A percentile compares a stretch with the other conserved stretches of the same genome.
These are phyloP conservation scores for Plasmodium vinckei DNA, from an alignment of 169 alveolate genomes.

Conservation along the genomic window DNA sequence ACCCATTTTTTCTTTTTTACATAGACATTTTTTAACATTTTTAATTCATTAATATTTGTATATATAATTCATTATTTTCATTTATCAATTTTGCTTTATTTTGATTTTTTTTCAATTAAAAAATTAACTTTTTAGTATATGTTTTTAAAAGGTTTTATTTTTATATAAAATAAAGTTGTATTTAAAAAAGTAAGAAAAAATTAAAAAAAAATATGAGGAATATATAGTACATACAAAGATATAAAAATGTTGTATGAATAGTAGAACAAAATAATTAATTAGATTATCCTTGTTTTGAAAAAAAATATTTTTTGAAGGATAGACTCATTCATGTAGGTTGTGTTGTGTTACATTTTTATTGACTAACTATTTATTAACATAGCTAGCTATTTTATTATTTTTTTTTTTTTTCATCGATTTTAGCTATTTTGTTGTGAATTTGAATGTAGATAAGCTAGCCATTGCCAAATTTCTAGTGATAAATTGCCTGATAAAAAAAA, in stretches of 20 bases:
- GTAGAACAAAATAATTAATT: too few species aligned
- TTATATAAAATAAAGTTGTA: not conserved
- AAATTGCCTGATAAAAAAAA: slow-evolving; percentile 21
- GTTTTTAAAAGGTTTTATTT: not conserved
- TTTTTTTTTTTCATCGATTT: too few species aligned
- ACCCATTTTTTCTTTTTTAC: not conserved
- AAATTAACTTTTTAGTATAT: not conserved
- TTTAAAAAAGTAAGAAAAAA: not conserved
- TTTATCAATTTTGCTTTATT: not conserved
- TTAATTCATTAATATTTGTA: not conserved
- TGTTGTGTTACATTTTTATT: too few species aligned
- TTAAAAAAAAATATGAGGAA: too few species aligned
- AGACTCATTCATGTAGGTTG: too few species aligned
- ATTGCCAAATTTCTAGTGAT: slow-evolving; percentile 43
- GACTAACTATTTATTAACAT: too few species aligned
- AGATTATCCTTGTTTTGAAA: too few species aligned
- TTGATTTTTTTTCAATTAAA: not conserved
- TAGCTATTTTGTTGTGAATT: too few species aligned
- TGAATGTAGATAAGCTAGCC: not conserved
- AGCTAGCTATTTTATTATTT: too few species aligned
- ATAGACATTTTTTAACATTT: not conserved
- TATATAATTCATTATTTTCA: not conserved
- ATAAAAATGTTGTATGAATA: too few species aligned
- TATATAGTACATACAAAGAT: too few species aligned
- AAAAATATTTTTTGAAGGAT: too few species aligned